These are phyloP conservation scores for Pulveroboletus ravenelii DNA, from an alignment of 768 basidiomycete species.

Conservation along the genomic window DNA sequence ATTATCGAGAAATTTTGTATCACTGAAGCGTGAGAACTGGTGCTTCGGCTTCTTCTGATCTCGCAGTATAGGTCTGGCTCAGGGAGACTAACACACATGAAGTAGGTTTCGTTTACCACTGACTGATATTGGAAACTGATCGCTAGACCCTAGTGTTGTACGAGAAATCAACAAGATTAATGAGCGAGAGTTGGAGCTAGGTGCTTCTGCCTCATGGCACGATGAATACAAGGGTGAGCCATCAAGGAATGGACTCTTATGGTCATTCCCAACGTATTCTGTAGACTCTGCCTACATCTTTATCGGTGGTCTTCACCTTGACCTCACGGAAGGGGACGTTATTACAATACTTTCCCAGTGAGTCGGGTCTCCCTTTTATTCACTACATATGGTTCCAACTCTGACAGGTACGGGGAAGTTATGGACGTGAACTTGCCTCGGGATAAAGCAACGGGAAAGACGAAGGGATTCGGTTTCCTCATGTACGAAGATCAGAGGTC, in stretches of 20 bases:
- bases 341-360: constrained; percentile 97
- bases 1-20: constrained; percentile 20
- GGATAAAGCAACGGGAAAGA: constrained; percentile 89
- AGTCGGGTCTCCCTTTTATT: constrained; percentile 28
- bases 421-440: constrained; percentile 93
- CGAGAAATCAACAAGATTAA: constrained; percentile 94
- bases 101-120: constrained; percentile 43
- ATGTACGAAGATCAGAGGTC: constrained; percentile 99
- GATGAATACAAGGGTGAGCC: constrained; percentile 82
- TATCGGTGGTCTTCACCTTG: constrained; percentile 80
- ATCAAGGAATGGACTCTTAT: neutral
- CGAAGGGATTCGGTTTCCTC: constrained; percentile 89
- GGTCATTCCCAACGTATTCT: constrained; percentile 3
- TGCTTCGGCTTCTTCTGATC: neutral
- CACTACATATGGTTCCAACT: neutral
- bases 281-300: constrained; percentile 94
- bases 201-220: constrained; percentile 80
- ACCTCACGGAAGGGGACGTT: constrained; percentile 96
- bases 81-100: constrained; percentile 46
- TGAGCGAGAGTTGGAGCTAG: constrained; percentile 80
- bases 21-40: constrained; percentile 20
- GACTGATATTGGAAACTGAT: constrained; percentile 4
- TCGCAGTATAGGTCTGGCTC: too few species aligned
- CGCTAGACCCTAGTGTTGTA: constrained; percentile 59
- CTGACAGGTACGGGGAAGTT: constrained; percentile 85